Evolutionary conservation across 768 basidiomycete genomes (phyloP).

Genomic region (Leccinum incarnatum): DNA sequence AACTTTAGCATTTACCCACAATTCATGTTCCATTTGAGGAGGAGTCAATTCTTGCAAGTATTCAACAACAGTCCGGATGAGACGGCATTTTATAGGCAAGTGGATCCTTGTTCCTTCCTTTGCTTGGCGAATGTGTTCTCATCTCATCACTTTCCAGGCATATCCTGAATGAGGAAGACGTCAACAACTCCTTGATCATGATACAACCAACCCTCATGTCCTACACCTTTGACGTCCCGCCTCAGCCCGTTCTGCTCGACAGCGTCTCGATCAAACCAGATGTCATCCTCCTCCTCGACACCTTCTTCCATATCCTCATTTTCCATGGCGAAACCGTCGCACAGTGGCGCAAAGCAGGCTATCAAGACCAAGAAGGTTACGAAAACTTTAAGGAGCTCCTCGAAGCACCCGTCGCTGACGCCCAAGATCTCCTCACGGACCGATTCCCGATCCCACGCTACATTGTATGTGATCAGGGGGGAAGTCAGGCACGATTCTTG

Average conservation of each 20-base stretch:
- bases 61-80: constrained; percentile 99
- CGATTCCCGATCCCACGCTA: constrained; percentile 97
- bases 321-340: constrained; percentile 98
- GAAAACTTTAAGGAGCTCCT: constrained; percentile 97
- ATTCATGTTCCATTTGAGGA: constrained; percentile 98
- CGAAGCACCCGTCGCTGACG: constrained; percentile 82
- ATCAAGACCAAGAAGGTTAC: constrained; percentile 98
- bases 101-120: not conserved
- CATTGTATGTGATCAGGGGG: constrained; percentile 96
- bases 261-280: constrained; percentile 97
- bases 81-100: constrained; percentile 94
- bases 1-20: constrained; percentile 99
- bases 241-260: constrained; percentile 94
- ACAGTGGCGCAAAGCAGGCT: constrained; percentile 97
- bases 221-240: constrained; percentile 87
- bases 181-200: constrained; percentile 99
- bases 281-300: constrained; percentile 93
- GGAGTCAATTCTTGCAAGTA: constrained; percentile 98
- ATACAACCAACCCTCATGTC: constrained; percentile 99
- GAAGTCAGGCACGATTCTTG: constrained; percentile 97
- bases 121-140: not conserved
- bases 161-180: constrained; percentile 93
- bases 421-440: constrained; percentile 94
- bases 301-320: constrained; percentile 99
- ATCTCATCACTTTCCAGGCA: constrained; percentile 53